Percentiles rank a stretch among this genome's conserved stretches.
These are phyloP conservation scores for Eurotiales sp. DNA, from an alignment of 2,329 filamentous ascomycete genomes.

Conservation along the genomic window DNA sequence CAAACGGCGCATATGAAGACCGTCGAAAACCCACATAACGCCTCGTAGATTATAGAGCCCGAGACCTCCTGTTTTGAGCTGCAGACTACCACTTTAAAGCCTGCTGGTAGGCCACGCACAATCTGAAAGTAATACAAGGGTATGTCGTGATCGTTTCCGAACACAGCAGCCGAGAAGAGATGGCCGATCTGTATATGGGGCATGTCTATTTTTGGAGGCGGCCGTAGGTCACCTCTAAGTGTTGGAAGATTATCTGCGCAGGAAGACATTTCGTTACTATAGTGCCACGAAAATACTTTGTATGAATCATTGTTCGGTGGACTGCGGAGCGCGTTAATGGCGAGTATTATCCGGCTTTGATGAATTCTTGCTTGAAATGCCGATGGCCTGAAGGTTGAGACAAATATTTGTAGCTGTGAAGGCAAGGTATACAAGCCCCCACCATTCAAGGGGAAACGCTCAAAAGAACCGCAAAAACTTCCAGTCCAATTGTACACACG, in stretches of 20 bases:
- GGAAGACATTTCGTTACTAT: background rate
- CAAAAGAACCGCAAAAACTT: background rate
- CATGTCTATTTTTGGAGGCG: background rate
- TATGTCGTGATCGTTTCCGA: background rate
- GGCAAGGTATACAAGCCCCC: background rate
- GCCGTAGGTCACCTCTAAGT: background rate
- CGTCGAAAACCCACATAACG: background rate
- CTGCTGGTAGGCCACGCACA: background rate
- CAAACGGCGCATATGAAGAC: slow-evolving; percentile 1
- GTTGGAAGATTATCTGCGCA: too few species aligned
- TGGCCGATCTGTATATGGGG: background rate
- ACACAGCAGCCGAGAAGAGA: background rate
- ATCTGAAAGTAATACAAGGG: slow-evolving; percentile 2
- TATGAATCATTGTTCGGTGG: background rate
- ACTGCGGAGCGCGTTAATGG: background rate
- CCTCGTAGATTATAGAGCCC: background rate
- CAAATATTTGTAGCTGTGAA: background rate
- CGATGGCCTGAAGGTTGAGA: background rate
- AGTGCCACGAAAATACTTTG: background rate
- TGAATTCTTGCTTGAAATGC: background rate
- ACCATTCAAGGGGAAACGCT: background rate
- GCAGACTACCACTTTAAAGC: background rate
- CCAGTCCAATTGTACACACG: too few species aligned
- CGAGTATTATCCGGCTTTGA: background rate
- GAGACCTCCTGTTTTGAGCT: background rate